Conservation (phyloP, 1,139 yeast genomes). For the Blastobotrys niveus region DNA sequence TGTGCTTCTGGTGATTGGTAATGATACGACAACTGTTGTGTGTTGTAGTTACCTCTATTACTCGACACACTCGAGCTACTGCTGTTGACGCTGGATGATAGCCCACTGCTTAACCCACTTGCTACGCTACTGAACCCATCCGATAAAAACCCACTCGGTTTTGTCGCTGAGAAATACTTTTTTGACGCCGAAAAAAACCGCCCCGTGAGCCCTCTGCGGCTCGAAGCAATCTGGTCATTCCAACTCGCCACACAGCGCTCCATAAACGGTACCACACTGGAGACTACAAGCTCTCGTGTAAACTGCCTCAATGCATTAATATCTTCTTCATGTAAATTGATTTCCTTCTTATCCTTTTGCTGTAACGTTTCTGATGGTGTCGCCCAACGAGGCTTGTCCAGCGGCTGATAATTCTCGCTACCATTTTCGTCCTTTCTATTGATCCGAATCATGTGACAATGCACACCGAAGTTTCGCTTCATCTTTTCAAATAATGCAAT, state of each 20-base stretch:
- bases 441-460: slow-evolving; percentile 33
- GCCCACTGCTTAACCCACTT: neutral
- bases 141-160: slow-evolving; percentile 5
- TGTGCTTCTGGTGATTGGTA: slow-evolving; percentile 59
- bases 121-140: neutral
- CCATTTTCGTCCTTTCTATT: slow-evolving; percentile 14
- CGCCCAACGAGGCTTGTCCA: slow-evolving; percentile 1
- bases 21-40: neutral
- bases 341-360: slow-evolving; percentile 6
- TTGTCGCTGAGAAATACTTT: slow-evolving; percentile 44
- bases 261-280: slow-evolving; percentile 69
- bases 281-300: slow-evolving; percentile 51
- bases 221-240: slow-evolving; percentile 69
- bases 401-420: slow-evolving; percentile 2
- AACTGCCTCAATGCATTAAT: slow-evolving; percentile 40
- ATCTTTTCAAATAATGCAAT: slow-evolving; percentile 32
- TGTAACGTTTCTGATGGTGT: slow-evolving; percentile 3
- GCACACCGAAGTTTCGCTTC: slow-evolving; percentile 35
- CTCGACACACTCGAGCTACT: neutral
- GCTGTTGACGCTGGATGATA: slow-evolving; percentile 1
- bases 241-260: slow-evolving; percentile 65
- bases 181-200: slow-evolving; percentile 65
- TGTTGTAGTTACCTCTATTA: neutral
- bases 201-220: slow-evolving; percentile 68
- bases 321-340: slow-evolving; percentile 35